These are phyloP conservation scores for Monosporascus cannonballus DNA, from an alignment of 2,329 filamentous ascomycete species.

Conservation along the genomic window DNA sequence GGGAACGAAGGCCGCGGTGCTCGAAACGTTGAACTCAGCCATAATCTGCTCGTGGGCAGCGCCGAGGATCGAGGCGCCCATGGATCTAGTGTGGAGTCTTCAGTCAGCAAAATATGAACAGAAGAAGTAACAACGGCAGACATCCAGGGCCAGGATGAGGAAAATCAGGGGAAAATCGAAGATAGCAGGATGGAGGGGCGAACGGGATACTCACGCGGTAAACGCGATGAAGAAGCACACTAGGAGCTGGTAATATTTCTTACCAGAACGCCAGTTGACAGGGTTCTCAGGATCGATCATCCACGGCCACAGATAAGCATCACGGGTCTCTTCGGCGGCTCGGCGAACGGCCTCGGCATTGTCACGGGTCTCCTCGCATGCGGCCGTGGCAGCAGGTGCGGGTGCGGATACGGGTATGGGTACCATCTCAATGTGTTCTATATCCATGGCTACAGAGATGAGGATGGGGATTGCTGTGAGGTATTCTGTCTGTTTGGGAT, in stretches of 20 bases:
- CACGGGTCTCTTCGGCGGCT: no score
- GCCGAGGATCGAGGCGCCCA: constrained; percentile 49
- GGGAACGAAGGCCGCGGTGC: constrained; percentile 51
- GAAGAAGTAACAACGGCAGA: no score
- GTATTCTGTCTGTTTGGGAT: no score
- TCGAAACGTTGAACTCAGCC: constrained; percentile 45
- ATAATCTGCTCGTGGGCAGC: constrained; percentile 40
- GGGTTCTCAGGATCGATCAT: neutral
- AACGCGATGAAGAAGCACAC: neutral
- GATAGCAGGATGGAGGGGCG: neutral
- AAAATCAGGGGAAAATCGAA: neutral
- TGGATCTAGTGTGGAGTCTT: constrained; percentile 32
- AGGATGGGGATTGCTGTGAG: no score
- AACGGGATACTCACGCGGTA: neutral
- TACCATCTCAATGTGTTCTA: no score
- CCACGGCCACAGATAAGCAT: neutral
- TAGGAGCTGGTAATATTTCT: neutral
- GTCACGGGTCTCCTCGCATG: no score
- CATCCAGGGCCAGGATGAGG: neutral
- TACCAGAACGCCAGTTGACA: neutral
- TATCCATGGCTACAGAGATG: no score
- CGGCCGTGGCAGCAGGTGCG: no score
- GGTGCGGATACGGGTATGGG: no score
- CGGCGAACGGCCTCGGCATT: no score
- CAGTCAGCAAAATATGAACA: neutral